A percentile compares a stretch with the other conserved stretches of the same genome.
Conservation (phyloP, 2,329 filamentous ascomycete species). For the Aspergillus sp. region DNA sequence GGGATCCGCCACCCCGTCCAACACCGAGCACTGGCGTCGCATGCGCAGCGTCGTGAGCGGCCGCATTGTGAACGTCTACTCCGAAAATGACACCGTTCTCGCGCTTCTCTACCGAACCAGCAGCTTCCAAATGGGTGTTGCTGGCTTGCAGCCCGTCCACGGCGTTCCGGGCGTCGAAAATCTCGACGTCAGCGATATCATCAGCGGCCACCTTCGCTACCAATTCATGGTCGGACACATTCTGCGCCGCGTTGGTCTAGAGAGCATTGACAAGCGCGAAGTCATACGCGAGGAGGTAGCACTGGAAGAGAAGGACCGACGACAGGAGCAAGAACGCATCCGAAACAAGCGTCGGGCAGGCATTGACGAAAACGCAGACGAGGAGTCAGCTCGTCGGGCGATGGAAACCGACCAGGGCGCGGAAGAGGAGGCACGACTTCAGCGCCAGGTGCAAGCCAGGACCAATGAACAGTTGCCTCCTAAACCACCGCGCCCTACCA, state of each 20-base stretch:
- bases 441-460: conserved; percentile 29
- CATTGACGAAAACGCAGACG: conserved; percentile 14
- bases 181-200: conserved; percentile 63
- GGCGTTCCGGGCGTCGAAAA: conserved; percentile 58
- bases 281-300: conserved; percentile 45
- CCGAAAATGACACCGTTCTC: conserved; percentile 81
- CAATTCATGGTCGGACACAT: conserved; percentile 66
- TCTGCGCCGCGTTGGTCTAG: conserved; percentile 66
- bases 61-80: conserved; percentile 83
- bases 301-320: conserved; percentile 38
- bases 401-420: conserved; percentile 15
- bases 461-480: conserved; percentile 30
- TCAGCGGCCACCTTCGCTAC: conserved; percentile 70
- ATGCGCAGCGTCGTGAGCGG: conserved; percentile 78
- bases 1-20: conserved; percentile 74
- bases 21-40: conserved; percentile 69
- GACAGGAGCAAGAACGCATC: conserved; percentile 37
- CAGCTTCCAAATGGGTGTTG: conserved; percentile 77
- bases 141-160: conserved; percentile 73
- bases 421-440: conserved; percentile 22
- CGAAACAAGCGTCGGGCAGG: conserved; percentile 31
- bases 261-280: conserved; percentile 58
- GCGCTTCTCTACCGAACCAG: conserved; percentile 84
- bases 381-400: conserved; percentile 12
- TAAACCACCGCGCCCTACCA: neutral